A percentile compares a stretch with the other conserved stretches of the same genome.
These are phyloP conservation scores for Boletus pseudopeckii DNA, from an alignment of 768 basidiomycete genomes.

Conservation along the genomic window DNA sequence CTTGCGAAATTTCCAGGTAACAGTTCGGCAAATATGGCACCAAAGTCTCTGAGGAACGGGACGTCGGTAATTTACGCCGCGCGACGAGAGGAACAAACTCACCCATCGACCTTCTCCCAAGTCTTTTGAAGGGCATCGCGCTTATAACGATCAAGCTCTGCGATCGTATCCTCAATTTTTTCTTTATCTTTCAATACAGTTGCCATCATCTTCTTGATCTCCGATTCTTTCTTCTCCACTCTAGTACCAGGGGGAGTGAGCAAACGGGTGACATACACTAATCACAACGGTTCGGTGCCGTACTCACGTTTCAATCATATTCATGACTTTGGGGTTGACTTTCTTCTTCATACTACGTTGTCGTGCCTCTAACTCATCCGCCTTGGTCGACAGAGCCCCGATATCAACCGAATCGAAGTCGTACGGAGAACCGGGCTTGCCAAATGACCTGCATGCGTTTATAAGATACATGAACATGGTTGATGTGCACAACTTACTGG, in stretches of 20 bases:
- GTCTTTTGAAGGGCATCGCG: slow-evolving; percentile 90
- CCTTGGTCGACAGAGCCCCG: slow-evolving; percentile 53
- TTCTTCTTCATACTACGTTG: slow-evolving; percentile 93
- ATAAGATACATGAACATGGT: neutral
- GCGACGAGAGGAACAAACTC: slow-evolving; percentile 23
- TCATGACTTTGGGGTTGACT: slow-evolving; percentile 92
- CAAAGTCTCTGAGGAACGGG: slow-evolving; percentile 71
- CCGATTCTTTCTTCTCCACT: slow-evolving; percentile 88
- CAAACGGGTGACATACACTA: neutral
- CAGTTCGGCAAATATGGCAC: slow-evolving; percentile 91
- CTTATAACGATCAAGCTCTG: slow-evolving; percentile 91
- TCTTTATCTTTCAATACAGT: slow-evolving; percentile 89
- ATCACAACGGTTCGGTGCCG: neutral
- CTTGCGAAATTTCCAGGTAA: slow-evolving; percentile 96
- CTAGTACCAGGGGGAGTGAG: slow-evolving; percentile 37
- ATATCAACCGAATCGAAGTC: slow-evolving; percentile 74
- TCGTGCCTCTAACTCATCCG: slow-evolving; percentile 67
- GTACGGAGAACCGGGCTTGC: slow-evolving; percentile 74
- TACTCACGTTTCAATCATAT: slow-evolving; percentile 89
- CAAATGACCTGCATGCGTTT: slow-evolving; percentile 62
- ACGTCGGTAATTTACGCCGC: neutral
- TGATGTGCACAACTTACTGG: slow-evolving; percentile 51
- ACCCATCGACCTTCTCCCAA: slow-evolving; percentile 95
- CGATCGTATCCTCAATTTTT: slow-evolving; percentile 93
- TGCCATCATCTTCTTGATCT: slow-evolving; percentile 82